Conservation (phyloP, 768 basidiomycete species). For the Mycena sanguinolenta region DNA sequence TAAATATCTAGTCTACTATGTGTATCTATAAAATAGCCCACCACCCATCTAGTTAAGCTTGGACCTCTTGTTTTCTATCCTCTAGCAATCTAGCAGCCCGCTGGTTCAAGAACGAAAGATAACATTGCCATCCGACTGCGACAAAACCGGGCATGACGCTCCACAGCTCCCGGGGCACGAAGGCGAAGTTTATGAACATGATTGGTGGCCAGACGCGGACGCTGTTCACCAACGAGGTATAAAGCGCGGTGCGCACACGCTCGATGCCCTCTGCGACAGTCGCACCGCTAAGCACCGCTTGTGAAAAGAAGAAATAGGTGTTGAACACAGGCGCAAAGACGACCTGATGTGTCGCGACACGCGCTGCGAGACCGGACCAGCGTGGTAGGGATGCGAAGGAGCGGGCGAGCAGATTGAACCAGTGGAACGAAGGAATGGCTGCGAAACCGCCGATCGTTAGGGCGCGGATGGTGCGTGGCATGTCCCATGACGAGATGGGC, state of each 20-base stretch:
- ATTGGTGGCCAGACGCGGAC: background rate
- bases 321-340: background rate
- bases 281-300: background rate
- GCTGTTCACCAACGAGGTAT: background rate
- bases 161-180: background rate
- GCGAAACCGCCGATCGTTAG: background rate
- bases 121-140: background rate
- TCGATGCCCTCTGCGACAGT: background rate
- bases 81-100: background rate
- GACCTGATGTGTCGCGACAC: background rate
- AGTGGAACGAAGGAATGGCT: background rate
- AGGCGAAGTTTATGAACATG: background rate
- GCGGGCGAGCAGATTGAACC: background rate
- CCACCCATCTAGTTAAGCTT: too few species aligned
- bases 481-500: background rate
- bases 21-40: too few species aligned
- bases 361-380: background rate
- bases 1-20: too few species aligned
- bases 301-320: conserved; percentile 1
- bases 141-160: background rate
- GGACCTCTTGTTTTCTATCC: background rate
- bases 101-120: background rate
- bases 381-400: background rate
- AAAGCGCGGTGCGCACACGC: background rate
- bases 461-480: background rate